Base-by-base conservation (phyloP, 108 stramenopile genomes). In the Cyclotella distinguenda region DNA sequence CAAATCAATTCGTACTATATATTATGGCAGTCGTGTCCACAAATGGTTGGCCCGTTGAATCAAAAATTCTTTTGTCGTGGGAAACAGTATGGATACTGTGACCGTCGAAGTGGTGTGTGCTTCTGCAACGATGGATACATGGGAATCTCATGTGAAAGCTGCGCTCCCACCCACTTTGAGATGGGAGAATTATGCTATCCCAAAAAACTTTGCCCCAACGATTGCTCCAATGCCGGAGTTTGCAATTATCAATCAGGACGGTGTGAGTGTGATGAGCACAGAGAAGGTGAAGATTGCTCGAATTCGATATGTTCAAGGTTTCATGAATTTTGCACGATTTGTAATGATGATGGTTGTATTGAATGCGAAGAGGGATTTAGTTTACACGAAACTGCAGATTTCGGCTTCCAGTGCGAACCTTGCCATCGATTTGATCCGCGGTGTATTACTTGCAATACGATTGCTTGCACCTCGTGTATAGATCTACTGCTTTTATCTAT, bases 91-190 rank as follows among this genome's bases (percentile, higher is more conserved):
- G 92, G 92, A 3, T 88, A 83, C 63, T 93, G 92, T 50, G 92
- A 93, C 67, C 80, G 88, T 2, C 78, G 89, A 16, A 82, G 85
- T 23, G 92, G 92, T 8, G 77, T 73, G 6, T 93, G 92, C 56
- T 82, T 83, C 43, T 93, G 92, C 73, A 87, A 84, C 62, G 54
- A 72, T 8, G 92, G 92, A 23, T 93, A 93, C 67, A 70, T 75
- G 47, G 92, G 92, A 7, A 48, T 68, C 5, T 81, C 72, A 23
- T 93, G 92, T 70, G 72, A 68, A 8, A 16, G 21, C 21, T 93
- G 91, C 39, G 58, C 50, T 18, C 51, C 85, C 0, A 70, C 84
- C 18, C 84, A 90, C 54, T 83, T 81, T 47, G 25, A 53, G 11
- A 9, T 75, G 12, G 85, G 83, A 0, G 69, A 52, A 32, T 10